phyloP scores from a whole-genome alignment of 306 rosid genomes.

The Pterocarpus macrocarpus region DNA sequence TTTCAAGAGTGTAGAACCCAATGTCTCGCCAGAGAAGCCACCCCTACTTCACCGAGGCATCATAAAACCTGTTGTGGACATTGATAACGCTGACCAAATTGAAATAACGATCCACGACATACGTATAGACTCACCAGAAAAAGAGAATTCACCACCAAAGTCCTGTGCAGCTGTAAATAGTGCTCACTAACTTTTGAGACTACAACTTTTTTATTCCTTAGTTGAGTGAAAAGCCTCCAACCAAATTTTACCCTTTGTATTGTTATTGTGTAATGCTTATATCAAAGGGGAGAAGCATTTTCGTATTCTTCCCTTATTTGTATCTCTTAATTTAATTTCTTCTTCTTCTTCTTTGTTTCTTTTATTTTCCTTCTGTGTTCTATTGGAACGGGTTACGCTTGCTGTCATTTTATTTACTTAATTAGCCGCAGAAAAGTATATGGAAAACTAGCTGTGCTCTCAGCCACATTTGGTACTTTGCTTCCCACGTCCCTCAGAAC shows the following conservation, averaged over 20 bases:
- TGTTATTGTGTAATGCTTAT: conserved; percentile 10
- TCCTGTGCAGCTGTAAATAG: conserved; percentile 49
- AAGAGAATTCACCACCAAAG: conserved; percentile 38
- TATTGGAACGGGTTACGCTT: conserved; percentile 24
- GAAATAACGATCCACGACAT: conserved; percentile 58
- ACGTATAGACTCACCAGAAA: conserved; percentile 41
- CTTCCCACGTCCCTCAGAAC: not conserved
- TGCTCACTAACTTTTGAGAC: conserved; percentile 36
- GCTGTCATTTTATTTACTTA: conserved; percentile 28
- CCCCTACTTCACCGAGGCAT: conserved; percentile 78
- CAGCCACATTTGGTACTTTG: conserved; percentile 44
- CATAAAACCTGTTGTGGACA: conserved; percentile 67
- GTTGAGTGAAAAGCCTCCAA: conserved; percentile 47
- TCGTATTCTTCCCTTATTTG: conserved; percentile 42
- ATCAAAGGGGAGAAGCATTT: conserved; percentile 36
- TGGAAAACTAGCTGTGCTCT: conserved; percentile 31
- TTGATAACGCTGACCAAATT: conserved; percentile 49
- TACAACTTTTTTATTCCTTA: conserved; percentile 29
- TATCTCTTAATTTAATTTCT: conserved; percentile 4
- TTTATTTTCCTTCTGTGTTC: conserved; percentile 5
- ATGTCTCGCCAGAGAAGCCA: conserved; percentile 67
- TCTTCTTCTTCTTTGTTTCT: not conserved
- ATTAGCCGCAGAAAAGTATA: conserved; percentile 28
- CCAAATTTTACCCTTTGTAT: not conserved
- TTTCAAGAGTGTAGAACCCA: conserved; percentile 59